Evolutionary conservation across 1,284 basidiomycete species (phyloP).

Genomic region (Rhodotorula glutinis): DNA sequence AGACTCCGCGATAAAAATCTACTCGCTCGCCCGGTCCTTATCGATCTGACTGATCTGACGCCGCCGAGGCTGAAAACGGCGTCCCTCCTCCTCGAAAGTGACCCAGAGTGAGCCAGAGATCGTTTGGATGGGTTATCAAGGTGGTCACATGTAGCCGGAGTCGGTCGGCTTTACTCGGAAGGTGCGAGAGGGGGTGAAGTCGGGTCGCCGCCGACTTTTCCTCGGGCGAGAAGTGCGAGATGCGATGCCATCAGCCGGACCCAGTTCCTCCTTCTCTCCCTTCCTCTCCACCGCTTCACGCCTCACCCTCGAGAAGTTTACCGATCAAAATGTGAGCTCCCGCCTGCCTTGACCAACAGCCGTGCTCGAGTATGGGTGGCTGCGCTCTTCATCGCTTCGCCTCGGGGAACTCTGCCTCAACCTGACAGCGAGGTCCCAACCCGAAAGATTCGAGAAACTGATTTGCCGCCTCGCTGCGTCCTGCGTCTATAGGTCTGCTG

Average conservation of each 20-base stretch:
- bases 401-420: background rate
- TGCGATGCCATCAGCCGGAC: background rate
- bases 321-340: background rate
- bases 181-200: background rate
- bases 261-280: background rate
- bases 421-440: too few relatives aligned
- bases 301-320: background rate
- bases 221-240: too few relatives aligned
- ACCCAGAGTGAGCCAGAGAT: background rate
- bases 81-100: background rate
- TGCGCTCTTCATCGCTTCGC: background rate
- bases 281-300: background rate
- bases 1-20: too few relatives aligned
- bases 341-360: background rate
- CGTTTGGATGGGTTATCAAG: background rate
- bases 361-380: background rate
- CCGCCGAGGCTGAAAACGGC: too few relatives aligned
- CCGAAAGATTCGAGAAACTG: background rate
- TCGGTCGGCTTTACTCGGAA: background rate
- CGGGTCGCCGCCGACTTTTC: background rate
- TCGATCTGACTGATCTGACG: too few relatives aligned
- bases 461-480: background rate
- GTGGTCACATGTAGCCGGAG: background rate
- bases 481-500: slow-evolving; percentile 13
- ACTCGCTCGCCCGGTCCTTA: too few relatives aligned